Conservation (phyloP, 139 green algal species). For the Chlamydomonas schloesseri region DNA sequence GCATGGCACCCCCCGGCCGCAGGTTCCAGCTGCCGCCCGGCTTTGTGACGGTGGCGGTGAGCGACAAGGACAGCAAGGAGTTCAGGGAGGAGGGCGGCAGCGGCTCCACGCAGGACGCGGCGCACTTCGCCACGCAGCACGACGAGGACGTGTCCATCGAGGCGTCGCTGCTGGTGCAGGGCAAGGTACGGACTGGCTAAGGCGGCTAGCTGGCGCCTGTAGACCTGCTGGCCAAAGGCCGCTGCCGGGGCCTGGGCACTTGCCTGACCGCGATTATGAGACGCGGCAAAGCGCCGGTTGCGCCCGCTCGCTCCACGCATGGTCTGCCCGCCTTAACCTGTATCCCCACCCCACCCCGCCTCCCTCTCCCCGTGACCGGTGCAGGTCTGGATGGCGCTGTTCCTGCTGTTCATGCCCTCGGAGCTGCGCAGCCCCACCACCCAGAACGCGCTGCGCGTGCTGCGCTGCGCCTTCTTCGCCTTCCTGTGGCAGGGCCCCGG, state of each 20-base stretch:
- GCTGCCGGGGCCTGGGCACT: too few relatives aligned
- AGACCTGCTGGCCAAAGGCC: too few relatives aligned
- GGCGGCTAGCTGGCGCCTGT: too few relatives aligned
- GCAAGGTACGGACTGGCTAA: background rate
- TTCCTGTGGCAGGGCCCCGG: constrained; percentile 23
- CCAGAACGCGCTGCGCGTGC: background rate
- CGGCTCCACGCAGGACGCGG: constrained; percentile 15
- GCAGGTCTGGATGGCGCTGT: background rate
- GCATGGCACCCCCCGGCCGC: background rate
- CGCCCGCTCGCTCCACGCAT: too few relatives aligned
- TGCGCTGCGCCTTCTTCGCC: background rate
- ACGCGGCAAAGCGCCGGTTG: too few relatives aligned
- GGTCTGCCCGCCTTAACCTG: too few relatives aligned
- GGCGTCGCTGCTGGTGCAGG: constrained; percentile 6
- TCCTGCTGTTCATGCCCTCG: constrained; percentile 6
- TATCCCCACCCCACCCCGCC: too few relatives aligned
- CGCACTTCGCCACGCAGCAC: constrained; percentile 19
- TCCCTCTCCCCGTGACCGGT: too few relatives aligned
- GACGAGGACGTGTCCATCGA: constrained; percentile 8
- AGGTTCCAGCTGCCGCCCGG: constrained; percentile 5
- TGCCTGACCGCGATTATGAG: too few relatives aligned
- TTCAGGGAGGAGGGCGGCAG: constrained; percentile 16
- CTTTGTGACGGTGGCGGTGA: constrained; percentile 13
- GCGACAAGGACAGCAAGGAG: background rate
- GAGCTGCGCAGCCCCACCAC: background rate